Percentiles rank a stretch among this genome's conserved stretches.
Conservation (phyloP, 2,329 filamentous ascomycete species). For the Penicillium concentricum region DNA sequence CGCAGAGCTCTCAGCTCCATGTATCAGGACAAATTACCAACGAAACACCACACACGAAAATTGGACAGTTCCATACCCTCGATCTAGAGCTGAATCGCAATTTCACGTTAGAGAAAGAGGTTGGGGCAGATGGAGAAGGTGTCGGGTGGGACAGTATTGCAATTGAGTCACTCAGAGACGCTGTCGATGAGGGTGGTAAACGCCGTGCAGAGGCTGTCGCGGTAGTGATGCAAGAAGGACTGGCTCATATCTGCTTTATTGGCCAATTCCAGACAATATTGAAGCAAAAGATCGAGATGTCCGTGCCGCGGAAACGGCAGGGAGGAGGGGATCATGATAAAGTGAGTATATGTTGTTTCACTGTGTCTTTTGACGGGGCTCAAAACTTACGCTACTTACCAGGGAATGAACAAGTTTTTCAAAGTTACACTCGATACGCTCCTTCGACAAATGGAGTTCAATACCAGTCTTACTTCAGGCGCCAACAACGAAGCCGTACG, state of each 20-base stretch:
- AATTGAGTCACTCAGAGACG: slow-evolving; percentile 72
- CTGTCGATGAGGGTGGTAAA: slow-evolving; percentile 66
- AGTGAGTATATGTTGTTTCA: slow-evolving; percentile 21
- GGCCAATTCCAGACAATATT: slow-evolving; percentile 51
- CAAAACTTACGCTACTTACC: not conserved
- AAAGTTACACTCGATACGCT: slow-evolving; percentile 73
- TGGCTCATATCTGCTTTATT: slow-evolving; percentile 53
- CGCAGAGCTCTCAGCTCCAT: slow-evolving; percentile 66
- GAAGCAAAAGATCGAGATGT: slow-evolving; percentile 50
- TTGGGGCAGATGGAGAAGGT: slow-evolving; percentile 47
- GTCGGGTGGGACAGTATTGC: slow-evolving; percentile 87
- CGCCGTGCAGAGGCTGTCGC: slow-evolving; percentile 81
- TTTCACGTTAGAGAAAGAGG: slow-evolving; percentile 81
- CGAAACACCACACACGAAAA: slow-evolving; percentile 66
- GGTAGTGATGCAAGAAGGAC: slow-evolving; percentile 82
- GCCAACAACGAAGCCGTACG: slow-evolving; percentile 37
- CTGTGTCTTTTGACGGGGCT: not conserved
- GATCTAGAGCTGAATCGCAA: slow-evolving; percentile 85
- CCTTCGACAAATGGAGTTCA: slow-evolving; percentile 73
- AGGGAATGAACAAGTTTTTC: slow-evolving; percentile 76
- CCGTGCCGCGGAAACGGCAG: slow-evolving; percentile 48
- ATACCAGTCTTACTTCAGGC: slow-evolving; percentile 40
- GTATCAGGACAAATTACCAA: slow-evolving; percentile 64
- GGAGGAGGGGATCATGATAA: slow-evolving; percentile 52
- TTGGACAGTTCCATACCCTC: slow-evolving; percentile 68